phyloP scores from a whole-genome alignment of 2,329 filamentous ascomycete species.

The Fusarium cicatricum region DNA sequence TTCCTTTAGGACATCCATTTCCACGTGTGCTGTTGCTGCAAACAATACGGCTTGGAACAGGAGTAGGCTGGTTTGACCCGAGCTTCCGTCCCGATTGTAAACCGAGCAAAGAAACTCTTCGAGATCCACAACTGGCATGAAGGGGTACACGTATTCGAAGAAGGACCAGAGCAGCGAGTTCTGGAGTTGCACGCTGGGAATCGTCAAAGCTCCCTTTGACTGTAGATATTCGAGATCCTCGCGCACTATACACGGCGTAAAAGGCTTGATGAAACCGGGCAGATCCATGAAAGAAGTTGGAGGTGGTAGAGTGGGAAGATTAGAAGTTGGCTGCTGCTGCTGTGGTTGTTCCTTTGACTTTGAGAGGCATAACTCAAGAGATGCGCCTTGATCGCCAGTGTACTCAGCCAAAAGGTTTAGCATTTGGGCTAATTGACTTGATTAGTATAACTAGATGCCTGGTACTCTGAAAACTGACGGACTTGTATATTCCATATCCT shows the following conservation, averaged over 20 bases:
- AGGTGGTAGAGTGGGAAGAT: conserved; percentile 46
- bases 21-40: conserved; percentile 84
- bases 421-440: not conserved
- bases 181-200: conserved; percentile 74
- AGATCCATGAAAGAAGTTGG: conserved; percentile 37
- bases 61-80: conserved; percentile 79
- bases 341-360: not conserved
- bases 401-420: not conserved
- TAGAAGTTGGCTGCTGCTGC: no score
- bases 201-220: conserved; percentile 80
- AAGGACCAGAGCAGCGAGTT: conserved; percentile 83
- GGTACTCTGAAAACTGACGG: not conserved
- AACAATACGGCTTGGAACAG: conserved; percentile 96
- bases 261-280: conserved; percentile 71
- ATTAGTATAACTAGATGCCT: not conserved
- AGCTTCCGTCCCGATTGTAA: conserved; percentile 70
- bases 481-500: conserved; percentile 2
- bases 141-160: conserved; percentile 88
- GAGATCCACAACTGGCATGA: conserved; percentile 77
- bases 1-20: conserved; percentile 74
- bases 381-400: not conserved
- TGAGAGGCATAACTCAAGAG: not conserved
- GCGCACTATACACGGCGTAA: conserved; percentile 67
- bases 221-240: conserved; percentile 85
- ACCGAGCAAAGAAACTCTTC: conserved; percentile 66